Evolutionary conservation across 2,329 filamentous ascomycete genomes (phyloP).

Genomic region (Venturia nashicola): DNA sequence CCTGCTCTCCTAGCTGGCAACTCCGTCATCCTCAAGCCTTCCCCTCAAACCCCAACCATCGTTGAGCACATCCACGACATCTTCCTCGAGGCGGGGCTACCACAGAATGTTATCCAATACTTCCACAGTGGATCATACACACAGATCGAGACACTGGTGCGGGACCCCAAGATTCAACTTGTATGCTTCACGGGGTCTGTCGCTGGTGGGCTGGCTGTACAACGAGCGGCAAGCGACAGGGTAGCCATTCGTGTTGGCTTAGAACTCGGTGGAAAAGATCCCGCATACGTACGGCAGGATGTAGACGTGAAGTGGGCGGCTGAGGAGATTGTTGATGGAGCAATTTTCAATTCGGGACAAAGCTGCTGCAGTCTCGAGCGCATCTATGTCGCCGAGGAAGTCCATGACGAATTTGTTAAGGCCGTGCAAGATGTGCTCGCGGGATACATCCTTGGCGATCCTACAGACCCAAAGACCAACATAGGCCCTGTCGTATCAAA

Average conservation of each 20-base stretch:
- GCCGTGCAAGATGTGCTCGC: constrained; percentile 67
- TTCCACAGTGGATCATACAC: constrained; percentile 76
- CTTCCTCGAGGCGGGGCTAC: constrained; percentile 71
- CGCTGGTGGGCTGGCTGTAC: constrained; percentile 72
- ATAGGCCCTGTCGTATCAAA: constrained; percentile 82
- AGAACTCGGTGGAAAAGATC: constrained; percentile 90
- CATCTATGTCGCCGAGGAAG: constrained; percentile 75
- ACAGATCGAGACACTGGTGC: constrained; percentile 66
- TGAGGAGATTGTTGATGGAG: constrained; percentile 86
- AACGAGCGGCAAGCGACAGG: constrained; percentile 71
- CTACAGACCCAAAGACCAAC: constrained; percentile 64
- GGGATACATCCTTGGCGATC: constrained; percentile 78
- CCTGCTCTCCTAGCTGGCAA: constrained; percentile 87
- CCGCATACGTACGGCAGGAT: constrained; percentile 76
- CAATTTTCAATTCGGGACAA: constrained; percentile 98
- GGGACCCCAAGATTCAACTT: constrained; percentile 62
- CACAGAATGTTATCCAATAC: constrained; percentile 74
- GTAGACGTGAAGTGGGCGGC: constrained; percentile 86
- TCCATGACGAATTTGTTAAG: constrained; percentile 72
- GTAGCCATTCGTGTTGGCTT: constrained; percentile 70
- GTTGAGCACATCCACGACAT: constrained; percentile 70
- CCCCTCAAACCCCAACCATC: constrained; percentile 86
- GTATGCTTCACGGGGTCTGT: constrained; percentile 94
- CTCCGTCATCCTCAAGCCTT: constrained; percentile 86
- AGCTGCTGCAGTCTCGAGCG: constrained; percentile 90